Evolutionary conservation across 192 early-diverging fungal species (phyloP), one percentile per base, ranked within the genome.

Genomic region (Glomus cerebriforme): DNA sequence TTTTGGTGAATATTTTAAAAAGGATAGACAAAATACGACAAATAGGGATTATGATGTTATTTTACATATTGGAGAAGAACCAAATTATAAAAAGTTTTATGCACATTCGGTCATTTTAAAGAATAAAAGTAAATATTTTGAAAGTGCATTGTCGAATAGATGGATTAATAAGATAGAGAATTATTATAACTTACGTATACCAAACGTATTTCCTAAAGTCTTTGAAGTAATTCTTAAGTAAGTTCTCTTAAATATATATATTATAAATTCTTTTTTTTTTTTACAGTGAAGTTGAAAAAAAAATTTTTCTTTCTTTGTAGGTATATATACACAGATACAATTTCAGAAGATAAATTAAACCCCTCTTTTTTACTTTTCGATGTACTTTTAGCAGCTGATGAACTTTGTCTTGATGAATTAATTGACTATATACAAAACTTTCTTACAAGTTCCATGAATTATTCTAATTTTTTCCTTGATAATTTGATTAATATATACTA

Each of bases 21-120:
- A n/a, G n/a, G 15, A 54, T 22, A 22, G 22, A 54, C 49, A 0
- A 54, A 7, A 54, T 54, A 22, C 49, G 5, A 54, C 49, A 22
- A 4, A 67, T 67, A 26, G 29, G 6, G 22, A 67, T 67, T 67
- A 67, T 67, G 65, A 67, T 35, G 27, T 67, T 7, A 31, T 67
- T 67, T 34, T 67, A 29, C 65, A 67, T 34, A 7, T 67, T 17
- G 65, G 65, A 6, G 65, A 67, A n/a, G 65, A 29, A 29, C 27
- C 15, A 22, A 32, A 67, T n/a, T 34, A 29, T 34, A 17, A 35
- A 29, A 34, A 29, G 27, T 67, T 67, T 35, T 35, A 35, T 67
- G 65, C 65, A 19, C 65, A 67, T 67, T 67, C 65, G 24, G 65
- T 29, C 5, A 67, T 22, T 13, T 35, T 67, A 31, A 29, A 35